These are phyloP conservation scores for Candida oleophila DNA, from an alignment of 805 yeast species.

Conservation along the genomic window DNA sequence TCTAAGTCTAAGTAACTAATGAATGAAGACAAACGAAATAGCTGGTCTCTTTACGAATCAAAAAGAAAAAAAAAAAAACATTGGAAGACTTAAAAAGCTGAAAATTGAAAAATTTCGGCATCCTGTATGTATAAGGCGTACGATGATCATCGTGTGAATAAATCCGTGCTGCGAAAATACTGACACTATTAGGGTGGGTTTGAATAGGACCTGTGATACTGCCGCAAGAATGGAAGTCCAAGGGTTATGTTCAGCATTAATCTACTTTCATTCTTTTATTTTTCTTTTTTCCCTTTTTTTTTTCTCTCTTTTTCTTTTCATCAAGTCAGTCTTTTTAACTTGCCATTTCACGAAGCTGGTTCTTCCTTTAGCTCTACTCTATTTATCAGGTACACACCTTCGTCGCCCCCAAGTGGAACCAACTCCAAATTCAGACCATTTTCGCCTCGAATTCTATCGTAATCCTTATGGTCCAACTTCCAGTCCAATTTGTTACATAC, in stretches of 20 bases:
- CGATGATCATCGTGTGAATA: neutral
- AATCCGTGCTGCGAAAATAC: neutral
- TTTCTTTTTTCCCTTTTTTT: no score
- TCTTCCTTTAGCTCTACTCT: constrained; percentile 5
- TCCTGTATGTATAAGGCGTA: neutral
- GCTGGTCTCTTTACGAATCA: neutral
- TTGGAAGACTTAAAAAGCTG: no score
- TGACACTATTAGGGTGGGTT: no score
- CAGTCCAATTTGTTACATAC: constrained; percentile 34
- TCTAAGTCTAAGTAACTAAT: neutral
- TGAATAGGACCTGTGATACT: no score
- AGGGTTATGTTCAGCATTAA: no score
- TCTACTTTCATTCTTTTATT: no score
- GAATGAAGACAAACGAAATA: neutral
- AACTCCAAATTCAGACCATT: constrained; percentile 11
- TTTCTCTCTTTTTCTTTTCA: no score
- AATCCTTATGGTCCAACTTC: constrained; percentile 32
- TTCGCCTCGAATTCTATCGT: constrained; percentile 15
- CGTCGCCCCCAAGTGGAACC: constrained; percentile 9
- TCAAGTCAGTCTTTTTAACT: no score
- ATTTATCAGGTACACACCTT: constrained; percentile 9
- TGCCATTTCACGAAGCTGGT: no score
- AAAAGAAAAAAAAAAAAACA: no score
- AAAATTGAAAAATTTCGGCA: neutral
- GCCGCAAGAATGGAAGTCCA: no score